These are phyloP conservation scores for Elsinoe ampelina DNA, from an alignment of 2,329 filamentous ascomycete genomes.

Conservation along the genomic window DNA sequence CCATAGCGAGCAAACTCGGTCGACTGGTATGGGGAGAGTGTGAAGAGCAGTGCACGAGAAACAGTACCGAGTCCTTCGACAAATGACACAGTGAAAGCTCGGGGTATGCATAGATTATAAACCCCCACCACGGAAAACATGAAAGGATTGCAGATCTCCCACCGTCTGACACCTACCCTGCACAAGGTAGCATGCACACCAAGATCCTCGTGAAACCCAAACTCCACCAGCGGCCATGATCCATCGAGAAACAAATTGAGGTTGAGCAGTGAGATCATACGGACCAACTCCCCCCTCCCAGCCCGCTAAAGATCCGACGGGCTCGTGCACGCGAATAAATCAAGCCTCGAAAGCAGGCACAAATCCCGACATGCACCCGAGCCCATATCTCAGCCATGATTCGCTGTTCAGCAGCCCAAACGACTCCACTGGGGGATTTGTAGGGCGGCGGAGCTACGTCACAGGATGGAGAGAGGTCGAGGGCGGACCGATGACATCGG, in stretches of 20 bases:
- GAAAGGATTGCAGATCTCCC: not conserved
- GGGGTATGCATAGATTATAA: not conserved
- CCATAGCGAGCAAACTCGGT: slow-evolving; percentile 23
- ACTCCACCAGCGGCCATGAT: not conserved
- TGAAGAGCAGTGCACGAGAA: not conserved
- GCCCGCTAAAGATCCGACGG: not conserved
- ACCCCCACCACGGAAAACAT: not conserved
- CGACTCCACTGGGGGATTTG: not conserved
- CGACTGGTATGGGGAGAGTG: not conserved
- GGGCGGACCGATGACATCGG: not conserved
- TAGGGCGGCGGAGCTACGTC: not conserved
- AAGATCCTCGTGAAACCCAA: not conserved
- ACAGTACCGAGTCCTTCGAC: not conserved
- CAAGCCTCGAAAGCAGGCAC: not conserved
- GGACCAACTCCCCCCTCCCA: not conserved
- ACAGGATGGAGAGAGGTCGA: not conserved
- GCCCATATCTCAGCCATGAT: not conserved
- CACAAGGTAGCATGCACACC: not conserved
- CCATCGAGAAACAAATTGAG: not conserved
- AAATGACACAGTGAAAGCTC: not conserved
- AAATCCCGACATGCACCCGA: not conserved
- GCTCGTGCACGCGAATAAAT: not conserved
- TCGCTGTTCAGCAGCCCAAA: not conserved
- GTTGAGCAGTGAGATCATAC: slow-evolving; percentile 1
- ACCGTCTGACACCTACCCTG: not conserved